Base-by-base conservation (phyloP, 2,329 filamentous ascomycete species). In the Fonsecaea pedrosoi region DNA sequence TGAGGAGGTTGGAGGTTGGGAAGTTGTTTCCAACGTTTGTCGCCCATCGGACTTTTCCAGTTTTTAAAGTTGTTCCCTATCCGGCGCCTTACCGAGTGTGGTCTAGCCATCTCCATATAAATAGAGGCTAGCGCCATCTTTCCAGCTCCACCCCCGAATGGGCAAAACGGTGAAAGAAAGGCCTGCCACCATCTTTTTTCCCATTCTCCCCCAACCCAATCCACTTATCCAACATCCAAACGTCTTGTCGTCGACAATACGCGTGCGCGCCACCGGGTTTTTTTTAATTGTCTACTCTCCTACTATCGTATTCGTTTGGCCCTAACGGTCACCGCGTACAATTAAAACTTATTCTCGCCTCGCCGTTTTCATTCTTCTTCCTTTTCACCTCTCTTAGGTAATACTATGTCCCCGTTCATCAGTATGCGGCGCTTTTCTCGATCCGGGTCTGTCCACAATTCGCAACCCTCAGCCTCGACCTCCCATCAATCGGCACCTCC, bases 371-470 rank as follows among this genome's bases (percentile, higher is more conserved):
- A 53, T 57, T 62, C 35, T 55, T 58, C 53, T 60, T 25, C 40
- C n/a, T 59, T 21, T 48, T 13, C 55, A 34, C 60, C 38, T 48
- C 48, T 62, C 55, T 54, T 63, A 32, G 30, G 30, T 38, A 38
- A 32, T 38, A 62, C 50, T 59, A 70, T 70, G 69, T 62, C 69
- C 58, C 64, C 66, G 30, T 60, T 70, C n/a, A 40, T 70, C 60
- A 68, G 61, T 55, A 70, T 70, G 69, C 64, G 69, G 18, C 56
- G 69, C 21, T 70, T 70, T 55, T 68, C 66, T 57, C 66, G 66
- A 48, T 66, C 63, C 25, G 60, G 57, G 35, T 68, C 68, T 50
- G 60, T 66, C 45, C 65, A 69, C 64, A 66, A 69, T 40, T 42
- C 48, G 18, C 60, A 68, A 38, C 54, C 67, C 54, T 61, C 60